Conservation (phyloP, 2,329 filamentous ascomycete species). For the Botryotinia convoluta region DNA sequence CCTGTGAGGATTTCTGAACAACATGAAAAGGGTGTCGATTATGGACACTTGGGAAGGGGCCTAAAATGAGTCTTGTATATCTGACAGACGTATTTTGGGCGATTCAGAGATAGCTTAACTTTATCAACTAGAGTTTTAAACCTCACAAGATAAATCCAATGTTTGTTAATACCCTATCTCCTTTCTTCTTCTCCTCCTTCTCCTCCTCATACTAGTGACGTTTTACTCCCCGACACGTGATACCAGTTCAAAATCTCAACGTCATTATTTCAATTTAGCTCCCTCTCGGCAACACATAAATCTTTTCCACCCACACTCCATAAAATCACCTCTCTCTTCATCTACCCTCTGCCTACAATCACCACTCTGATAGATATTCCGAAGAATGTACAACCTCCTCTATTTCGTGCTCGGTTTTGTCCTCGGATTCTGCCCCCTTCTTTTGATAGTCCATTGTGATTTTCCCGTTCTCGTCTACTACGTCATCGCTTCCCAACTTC, state of each 20-base stretch:
- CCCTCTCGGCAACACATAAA: background rate
- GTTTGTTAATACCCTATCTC: background rate
- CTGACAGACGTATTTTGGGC: background rate
- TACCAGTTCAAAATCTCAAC: background rate
- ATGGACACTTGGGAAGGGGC: background rate
- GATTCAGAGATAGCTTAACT: background rate
- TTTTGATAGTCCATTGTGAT: background rate
- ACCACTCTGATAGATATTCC: rapidly evolving
- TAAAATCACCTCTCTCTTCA: background rate
- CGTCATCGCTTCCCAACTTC: background rate
- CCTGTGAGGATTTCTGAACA: background rate
- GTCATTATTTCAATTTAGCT: background rate
- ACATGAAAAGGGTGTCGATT: background rate
- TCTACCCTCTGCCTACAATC: background rate
- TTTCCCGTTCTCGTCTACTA: background rate
- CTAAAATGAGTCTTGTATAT: background rate
- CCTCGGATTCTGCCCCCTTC: background rate
- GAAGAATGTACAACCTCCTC: background rate
- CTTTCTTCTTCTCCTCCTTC: background rate
- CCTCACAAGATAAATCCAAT: background rate
- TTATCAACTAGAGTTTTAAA: background rate
- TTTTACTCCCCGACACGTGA: background rate
- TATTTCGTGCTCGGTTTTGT: background rate
- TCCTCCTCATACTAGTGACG: background rate
- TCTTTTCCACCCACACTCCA: background rate